phyloP scores from a whole-genome alignment of 2,329 filamentous ascomycete genomes.

The Apiospora kogelbergensis region DNA sequence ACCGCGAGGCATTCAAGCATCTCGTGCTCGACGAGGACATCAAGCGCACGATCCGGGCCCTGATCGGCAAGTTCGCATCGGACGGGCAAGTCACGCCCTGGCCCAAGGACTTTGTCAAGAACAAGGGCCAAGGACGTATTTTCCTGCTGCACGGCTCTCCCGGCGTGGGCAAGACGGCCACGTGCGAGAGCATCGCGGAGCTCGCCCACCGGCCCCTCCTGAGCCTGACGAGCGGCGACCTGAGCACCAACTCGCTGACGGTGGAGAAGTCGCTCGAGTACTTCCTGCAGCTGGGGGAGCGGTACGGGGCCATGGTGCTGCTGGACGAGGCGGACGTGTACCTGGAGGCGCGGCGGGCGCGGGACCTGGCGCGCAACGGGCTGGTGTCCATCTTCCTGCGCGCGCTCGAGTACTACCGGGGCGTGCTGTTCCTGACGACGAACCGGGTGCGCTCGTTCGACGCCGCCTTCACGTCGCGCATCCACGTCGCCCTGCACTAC shows the following conservation, averaged over 20 bases:
- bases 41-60: conserved; percentile 47
- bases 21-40: conserved; percentile 50
- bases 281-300: conserved; percentile 39
- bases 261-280: conserved; percentile 23
- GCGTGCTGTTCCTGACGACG: conserved; percentile 24
- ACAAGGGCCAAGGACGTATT: conserved; percentile 38
- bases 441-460: conserved; percentile 24
- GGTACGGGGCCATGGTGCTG: conserved; percentile 38
- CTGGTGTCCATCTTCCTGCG: conserved; percentile 21
- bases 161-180: conserved; percentile 41
- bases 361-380: conserved; percentile 19
- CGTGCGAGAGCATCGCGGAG: conserved; percentile 38
- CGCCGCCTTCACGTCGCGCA: conserved; percentile 24
- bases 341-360: conserved; percentile 32
- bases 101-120: conserved; percentile 32
- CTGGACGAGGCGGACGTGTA: conserved; percentile 33
- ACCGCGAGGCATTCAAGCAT: conserved; percentile 46
- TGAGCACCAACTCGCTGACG: conserved; percentile 25
- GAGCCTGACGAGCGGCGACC: conserved; percentile 29
- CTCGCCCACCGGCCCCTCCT: conserved; percentile 32
- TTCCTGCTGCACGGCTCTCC: conserved; percentile 45
- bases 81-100: conserved; percentile 25
- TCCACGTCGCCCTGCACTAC: conserved; percentile 25
- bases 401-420: conserved; percentile 20
- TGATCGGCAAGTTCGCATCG: conserved; percentile 24